Evolutionary conservation across 108 stramenopile species (phyloP).

Genomic region (Skeletonema menzelii): DNA sequence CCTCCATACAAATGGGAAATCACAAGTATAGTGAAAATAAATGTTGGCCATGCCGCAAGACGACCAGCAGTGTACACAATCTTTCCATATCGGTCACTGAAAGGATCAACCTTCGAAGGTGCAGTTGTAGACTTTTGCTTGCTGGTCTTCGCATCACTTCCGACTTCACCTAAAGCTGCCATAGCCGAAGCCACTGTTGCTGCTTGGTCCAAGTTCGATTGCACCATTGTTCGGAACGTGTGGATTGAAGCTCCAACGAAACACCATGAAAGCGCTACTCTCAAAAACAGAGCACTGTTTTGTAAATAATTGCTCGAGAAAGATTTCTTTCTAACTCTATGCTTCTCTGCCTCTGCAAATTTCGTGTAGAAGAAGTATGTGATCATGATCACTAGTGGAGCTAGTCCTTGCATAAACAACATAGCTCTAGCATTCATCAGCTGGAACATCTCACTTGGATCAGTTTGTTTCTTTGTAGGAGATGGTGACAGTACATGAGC

Average conservation of each 20-base stretch:
- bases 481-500: conserved; percentile 28
- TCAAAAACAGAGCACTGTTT: conserved; percentile 33
- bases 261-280: conserved; percentile 31
- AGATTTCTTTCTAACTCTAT: conserved; percentile 7
- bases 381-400: conserved; percentile 30
- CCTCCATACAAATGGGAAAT: conserved; percentile 44
- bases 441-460: conserved; percentile 33
- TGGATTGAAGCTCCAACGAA: conserved; percentile 31
- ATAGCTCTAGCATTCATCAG: conserved; percentile 34
- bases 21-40: conserved; percentile 30
- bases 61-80: conserved; percentile 34
- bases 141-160: neutral
- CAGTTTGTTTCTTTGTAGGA: conserved; percentile 23
- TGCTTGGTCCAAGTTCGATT: conserved; percentile 42
- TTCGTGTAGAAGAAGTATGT: conserved; percentile 24
- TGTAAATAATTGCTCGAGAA: conserved; percentile 37
- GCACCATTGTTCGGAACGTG: conserved; percentile 33
- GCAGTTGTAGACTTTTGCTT: neutral
- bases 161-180: conserved; percentile 10
- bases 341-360: conserved; percentile 16
- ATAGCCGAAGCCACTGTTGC: conserved; percentile 24
- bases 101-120: conserved; percentile 24
- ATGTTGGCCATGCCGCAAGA: conserved; percentile 30
- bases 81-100: conserved; percentile 25
- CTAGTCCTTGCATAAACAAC: conserved; percentile 35